Conservation (phyloP, 106 monocot genomes). For the Apostasia shenzhenica region DNA sequence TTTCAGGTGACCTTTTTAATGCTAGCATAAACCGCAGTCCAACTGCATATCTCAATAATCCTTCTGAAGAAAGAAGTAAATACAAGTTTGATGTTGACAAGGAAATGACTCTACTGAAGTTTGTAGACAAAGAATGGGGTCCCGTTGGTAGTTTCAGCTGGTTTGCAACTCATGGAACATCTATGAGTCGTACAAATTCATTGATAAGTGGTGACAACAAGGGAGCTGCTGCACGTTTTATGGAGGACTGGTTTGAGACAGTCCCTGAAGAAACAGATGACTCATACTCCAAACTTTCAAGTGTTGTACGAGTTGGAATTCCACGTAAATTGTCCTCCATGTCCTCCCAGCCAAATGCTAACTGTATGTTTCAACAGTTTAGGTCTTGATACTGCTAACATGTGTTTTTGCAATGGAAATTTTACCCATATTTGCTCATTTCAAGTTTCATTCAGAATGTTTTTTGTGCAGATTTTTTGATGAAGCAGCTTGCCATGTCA, state of each 20-base stretch:
- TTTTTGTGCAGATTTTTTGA: conserved; percentile 34
- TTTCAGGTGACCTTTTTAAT: conserved; percentile 78
- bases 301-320: conserved; percentile 4
- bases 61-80: conserved; percentile 47
- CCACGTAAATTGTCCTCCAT: conserved; percentile 51
- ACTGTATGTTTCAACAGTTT: conserved; percentile 26
- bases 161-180: conserved; percentile 98
- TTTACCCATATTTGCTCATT: background rate
- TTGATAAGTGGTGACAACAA: conserved; percentile 95
- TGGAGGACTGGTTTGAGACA: conserved; percentile 83
- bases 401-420: background rate
- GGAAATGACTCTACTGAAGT: conserved; percentile 90
- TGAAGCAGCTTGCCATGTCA: conserved; percentile 51
- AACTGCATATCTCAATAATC: conserved; percentile 89
- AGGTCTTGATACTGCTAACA: background rate
- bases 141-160: conserved; percentile 89
- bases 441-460: background rate
- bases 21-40: conserved; percentile 88
- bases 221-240: conserved; percentile 94
- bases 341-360: conserved; percentile 39
- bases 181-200: conserved; percentile 86
- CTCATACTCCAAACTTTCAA: conserved; percentile 10
- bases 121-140: conserved; percentile 79
- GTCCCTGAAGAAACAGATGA: conserved; percentile 15
- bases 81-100: conserved; percentile 81